Evolutionary conservation across 148 eudicot species (phyloP).

Genomic region (Dysphania ambrosioides): DNA sequence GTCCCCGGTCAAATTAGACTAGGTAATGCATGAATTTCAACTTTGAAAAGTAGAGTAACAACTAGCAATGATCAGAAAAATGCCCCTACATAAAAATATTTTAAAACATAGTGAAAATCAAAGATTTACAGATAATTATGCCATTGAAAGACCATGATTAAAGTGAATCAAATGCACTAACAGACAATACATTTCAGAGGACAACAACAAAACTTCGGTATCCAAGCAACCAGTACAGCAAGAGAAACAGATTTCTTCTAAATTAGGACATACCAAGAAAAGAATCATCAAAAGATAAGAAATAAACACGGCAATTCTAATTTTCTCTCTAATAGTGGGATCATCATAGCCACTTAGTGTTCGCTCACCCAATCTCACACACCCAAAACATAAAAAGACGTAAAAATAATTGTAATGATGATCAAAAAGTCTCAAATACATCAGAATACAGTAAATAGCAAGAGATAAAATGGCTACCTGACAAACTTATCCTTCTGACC

Average conservation of each 20-base stretch:
- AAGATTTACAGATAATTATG: background rate
- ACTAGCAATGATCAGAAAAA: background rate
- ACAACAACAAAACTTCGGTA: too few relatives aligned
- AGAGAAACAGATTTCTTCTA: too few relatives aligned
- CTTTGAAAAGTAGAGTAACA: background rate
- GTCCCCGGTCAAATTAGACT: background rate
- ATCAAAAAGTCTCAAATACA: background rate
- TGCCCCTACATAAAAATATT: too few relatives aligned
- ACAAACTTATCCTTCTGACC: constrained; percentile 41
- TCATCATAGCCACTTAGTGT: background rate
- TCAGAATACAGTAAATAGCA: background rate
- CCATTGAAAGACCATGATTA: too few relatives aligned
- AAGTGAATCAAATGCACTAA: too few relatives aligned
- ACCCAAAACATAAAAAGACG: too few relatives aligned
- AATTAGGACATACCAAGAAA: background rate
- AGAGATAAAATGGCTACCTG: constrained; percentile 22
- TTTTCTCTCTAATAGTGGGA: background rate
- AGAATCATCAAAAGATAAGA: background rate
- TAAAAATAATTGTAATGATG: background rate
- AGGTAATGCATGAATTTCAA: background rate
- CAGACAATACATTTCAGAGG: too few relatives aligned
- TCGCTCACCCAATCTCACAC: background rate
- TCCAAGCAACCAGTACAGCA: too few relatives aligned
- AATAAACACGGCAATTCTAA: background rate
- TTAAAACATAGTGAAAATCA: background rate